These are phyloP conservation scores for Elaeis guineensis DNA, from an alignment of 176 grass and related monocot species.

Conservation along the genomic window DNA sequence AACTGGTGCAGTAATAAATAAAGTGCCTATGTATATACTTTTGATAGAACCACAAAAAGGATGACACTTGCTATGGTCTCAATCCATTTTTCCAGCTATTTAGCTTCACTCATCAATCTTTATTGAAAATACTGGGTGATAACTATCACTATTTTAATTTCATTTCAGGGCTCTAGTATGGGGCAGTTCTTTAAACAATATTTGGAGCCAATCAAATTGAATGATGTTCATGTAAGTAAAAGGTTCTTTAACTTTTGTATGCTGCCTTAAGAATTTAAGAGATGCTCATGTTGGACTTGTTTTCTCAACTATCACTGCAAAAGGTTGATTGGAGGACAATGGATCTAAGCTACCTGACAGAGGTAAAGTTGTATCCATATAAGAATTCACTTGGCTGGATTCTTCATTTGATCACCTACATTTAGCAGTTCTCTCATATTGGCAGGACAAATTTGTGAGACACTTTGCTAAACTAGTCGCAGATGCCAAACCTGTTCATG, in stretches of 20 bases:
- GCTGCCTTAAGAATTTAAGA: constrained; percentile 4
- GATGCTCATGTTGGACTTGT: constrained; percentile 15
- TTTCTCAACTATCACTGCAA: constrained; percentile 14
- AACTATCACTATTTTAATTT: constrained; percentile 11
- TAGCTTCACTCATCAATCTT: no score
- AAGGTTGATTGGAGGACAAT: constrained; percentile 86
- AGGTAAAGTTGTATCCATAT: constrained; percentile 39
- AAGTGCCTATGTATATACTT: no score
- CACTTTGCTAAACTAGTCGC: constrained; percentile 63
- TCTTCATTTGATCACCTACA: constrained; percentile 3
- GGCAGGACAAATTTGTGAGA: constrained; percentile 53
- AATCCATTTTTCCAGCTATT: no score
- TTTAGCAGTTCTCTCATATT: constrained; percentile 16
- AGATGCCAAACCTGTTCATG: constrained; percentile 56
- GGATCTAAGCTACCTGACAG: constrained; percentile 67
- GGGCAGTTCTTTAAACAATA: constrained; percentile 84
- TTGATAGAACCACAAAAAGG: no score
- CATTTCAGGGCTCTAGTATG: constrained; percentile 85
- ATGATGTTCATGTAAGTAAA: constrained; percentile 72
- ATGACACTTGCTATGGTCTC: no score
- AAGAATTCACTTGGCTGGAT: constrained; percentile 1
- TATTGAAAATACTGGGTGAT: no score
- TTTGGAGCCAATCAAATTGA: constrained; percentile 79
- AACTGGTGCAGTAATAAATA: no score
- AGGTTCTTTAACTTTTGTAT: constrained; percentile 2